Percentiles rank a stretch among this genome's conserved stretches.
These are phyloP conservation scores for Trichothecium sympodiale DNA, from an alignment of 2,329 filamentous ascomycete species.

Conservation along the genomic window DNA sequence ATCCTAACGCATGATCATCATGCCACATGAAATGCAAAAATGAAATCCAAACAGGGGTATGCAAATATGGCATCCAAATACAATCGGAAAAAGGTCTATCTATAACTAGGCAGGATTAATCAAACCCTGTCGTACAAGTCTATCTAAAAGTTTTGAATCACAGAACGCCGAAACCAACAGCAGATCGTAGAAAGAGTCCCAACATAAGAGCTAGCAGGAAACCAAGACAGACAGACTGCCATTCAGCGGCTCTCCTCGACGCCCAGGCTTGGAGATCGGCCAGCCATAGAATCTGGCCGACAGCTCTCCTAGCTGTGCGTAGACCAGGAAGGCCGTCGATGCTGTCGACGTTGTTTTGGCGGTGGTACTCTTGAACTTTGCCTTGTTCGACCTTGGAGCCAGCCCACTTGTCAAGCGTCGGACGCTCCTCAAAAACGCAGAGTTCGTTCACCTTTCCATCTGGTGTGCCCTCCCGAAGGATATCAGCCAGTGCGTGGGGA, in stretches of 20 bases:
- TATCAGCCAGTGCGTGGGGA: conserved; percentile 9
- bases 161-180: too few species aligned
- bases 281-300: conserved; percentile 34
- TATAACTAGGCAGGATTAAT: too few species aligned
- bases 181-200: too few species aligned
- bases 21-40: too few species aligned
- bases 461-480: conserved; percentile 13
- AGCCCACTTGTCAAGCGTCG: conserved; percentile 42
- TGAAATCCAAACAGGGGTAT: too few species aligned
- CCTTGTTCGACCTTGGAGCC: conserved; percentile 36
- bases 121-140: too few species aligned
- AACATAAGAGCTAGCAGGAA: conserved; percentile 8
- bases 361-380: conserved; percentile 43
- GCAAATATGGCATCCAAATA: too few species aligned
- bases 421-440: conserved; percentile 39
- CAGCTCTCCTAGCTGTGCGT: conserved; percentile 36
- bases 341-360: conserved; percentile 40
- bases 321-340: conserved; percentile 51
- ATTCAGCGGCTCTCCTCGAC: conserved; percentile 16
- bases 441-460: conserved; percentile 20
- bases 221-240: conserved; percentile 19
- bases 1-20: too few species aligned
- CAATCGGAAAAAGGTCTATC: too few species aligned
- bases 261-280: conserved; percentile 22
- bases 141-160: too few species aligned